These are phyloP conservation scores for Pleoardoris graminearum DNA, from an alignment of 2,329 filamentous ascomycete species.

Conservation along the genomic window DNA sequence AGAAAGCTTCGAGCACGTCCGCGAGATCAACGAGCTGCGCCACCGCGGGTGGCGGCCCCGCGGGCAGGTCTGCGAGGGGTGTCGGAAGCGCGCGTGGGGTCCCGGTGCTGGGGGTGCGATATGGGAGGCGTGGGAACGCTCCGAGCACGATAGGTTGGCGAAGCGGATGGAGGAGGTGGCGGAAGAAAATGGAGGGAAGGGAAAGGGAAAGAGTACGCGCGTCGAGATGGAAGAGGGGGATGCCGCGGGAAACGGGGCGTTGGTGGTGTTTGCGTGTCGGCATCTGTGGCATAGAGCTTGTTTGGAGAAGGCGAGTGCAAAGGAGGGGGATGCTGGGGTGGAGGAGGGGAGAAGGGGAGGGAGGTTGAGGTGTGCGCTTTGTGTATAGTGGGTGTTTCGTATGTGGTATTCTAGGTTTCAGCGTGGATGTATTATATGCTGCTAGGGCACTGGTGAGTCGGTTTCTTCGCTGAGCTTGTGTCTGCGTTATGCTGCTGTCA, in stretches of 20 bases:
- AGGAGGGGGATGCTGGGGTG: background rate
- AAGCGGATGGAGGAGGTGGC: constrained; percentile 36
- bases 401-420: too few relatives aligned
- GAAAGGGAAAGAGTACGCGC: constrained; percentile 52
- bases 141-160: constrained; percentile 49
- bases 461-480: too few relatives aligned
- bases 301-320: constrained; percentile 28
- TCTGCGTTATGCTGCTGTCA: too few relatives aligned
- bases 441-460: too few relatives aligned
- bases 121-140: constrained; percentile 79
- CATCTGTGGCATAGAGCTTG: constrained; percentile 47
- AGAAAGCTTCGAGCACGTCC: constrained; percentile 83
- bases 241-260: constrained; percentile 40
- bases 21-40: constrained; percentile 71
- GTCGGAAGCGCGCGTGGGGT: constrained; percentile 82
- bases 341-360: background rate
- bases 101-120: constrained; percentile 77
- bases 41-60: constrained; percentile 87
- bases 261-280: constrained; percentile 47
- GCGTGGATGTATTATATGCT: too few relatives aligned
- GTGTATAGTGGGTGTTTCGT: constrained; percentile 21
- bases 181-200: constrained; percentile 41
- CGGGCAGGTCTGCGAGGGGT: constrained; percentile 85
- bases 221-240: constrained; percentile 45
- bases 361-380: constrained; percentile 34